These are phyloP conservation scores for Coemansia furcata DNA, from an alignment of 192 early-diverging fungal genomes.

Conservation along the genomic window DNA sequence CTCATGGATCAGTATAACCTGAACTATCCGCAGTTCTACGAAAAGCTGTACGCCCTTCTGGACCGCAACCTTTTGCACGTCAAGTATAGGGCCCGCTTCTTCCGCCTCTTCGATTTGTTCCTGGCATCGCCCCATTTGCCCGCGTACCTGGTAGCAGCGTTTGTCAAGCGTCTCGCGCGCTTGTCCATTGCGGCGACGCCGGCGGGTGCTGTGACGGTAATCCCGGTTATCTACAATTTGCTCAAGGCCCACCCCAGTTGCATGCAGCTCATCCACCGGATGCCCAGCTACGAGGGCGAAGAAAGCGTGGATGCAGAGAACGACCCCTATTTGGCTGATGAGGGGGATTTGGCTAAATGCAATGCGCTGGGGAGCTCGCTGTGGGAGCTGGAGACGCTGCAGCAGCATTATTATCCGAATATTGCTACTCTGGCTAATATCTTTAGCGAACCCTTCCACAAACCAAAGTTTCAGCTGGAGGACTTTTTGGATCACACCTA, in stretches of 20 bases:
- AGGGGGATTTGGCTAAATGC: constrained; percentile 75
- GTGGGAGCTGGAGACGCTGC: constrained; percentile 91
- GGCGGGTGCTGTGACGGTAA: constrained; percentile 73
- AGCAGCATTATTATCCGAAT: constrained; percentile 83
- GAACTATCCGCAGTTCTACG: constrained; percentile 98
- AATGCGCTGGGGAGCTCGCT: constrained; percentile 81
- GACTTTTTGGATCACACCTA: constrained; percentile 96
- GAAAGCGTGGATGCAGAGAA: constrained; percentile 16
- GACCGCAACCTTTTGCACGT: constrained; percentile 88
- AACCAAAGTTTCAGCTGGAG: constrained; percentile 85
- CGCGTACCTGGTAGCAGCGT: constrained; percentile 86
- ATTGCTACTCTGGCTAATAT: constrained; percentile 82
- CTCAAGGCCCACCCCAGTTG: constrained; percentile 88
- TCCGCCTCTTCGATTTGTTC: constrained; percentile 88
- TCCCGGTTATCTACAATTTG: constrained; percentile 93
- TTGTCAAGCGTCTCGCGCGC: constrained; percentile 88
- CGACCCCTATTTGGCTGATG: constrained; percentile 52
- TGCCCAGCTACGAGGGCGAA: constrained; percentile 47
- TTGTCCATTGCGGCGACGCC: constrained; percentile 83
- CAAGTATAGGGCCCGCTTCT: constrained; percentile 94
- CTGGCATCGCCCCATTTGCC: constrained; percentile 85
- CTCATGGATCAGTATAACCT: constrained; percentile 94
- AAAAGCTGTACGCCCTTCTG: constrained; percentile 88
- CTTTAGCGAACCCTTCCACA: constrained; percentile 85
- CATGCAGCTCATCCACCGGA: constrained; percentile 81